phyloP scores from a whole-genome alignment of 331 rosid species.

The Acacia concinna region DNA sequence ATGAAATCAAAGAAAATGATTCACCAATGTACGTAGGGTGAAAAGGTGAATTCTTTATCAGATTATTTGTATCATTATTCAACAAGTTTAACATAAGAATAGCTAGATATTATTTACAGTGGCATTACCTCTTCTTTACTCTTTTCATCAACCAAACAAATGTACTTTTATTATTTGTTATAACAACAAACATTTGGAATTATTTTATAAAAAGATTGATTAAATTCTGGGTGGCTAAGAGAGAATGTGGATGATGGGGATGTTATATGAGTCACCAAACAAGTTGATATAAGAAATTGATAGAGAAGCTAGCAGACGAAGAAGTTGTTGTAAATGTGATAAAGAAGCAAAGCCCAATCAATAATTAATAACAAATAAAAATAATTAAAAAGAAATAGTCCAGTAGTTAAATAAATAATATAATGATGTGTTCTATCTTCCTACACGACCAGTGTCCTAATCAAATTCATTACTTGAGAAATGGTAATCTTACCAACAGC shows the following conservation, averaged over 20 bases:
- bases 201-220: not conserved
- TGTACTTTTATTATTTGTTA: not conserved
- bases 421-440: constrained; percentile 40
- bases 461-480: constrained; percentile 39
- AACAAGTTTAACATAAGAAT: not conserved
- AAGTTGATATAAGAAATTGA: constrained; percentile 63
- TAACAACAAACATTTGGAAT: not conserved
- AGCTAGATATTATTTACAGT: not conserved
- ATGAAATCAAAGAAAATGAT: not conserved
- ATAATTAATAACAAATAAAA: too few relatives aligned
- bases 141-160: not conserved
- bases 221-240: not conserved
- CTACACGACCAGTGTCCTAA: constrained; percentile 43
- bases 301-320: constrained; percentile 53
- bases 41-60: not conserved
- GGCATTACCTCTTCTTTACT: not conserved
- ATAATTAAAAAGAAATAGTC: not conserved
- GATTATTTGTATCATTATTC: not conserved
- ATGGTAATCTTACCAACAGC: constrained; percentile 32
- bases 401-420: not conserved
- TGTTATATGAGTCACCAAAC: constrained; percentile 60
- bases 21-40: not conserved
- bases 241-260: not conserved
- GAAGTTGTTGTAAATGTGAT: constrained; percentile 76
- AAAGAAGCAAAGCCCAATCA: constrained; percentile 60